Base-by-base conservation (phyloP, 805 yeast genomes). In the Teunomyces atbi region DNA sequence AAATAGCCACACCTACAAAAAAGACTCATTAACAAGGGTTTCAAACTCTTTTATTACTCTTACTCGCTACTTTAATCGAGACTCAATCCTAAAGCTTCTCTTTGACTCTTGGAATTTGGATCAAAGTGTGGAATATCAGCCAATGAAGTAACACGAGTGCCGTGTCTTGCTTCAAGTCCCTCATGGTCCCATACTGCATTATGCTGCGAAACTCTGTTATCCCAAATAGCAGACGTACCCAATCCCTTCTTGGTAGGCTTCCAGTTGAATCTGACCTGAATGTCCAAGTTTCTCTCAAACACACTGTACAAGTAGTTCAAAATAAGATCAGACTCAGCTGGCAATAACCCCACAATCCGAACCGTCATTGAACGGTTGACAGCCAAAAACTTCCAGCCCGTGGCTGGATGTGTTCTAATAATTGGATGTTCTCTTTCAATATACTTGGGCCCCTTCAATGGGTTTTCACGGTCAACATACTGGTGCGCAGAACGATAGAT, bases 81-180 rank as follows among this genome's bases (percentile, higher is more conserved):
- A 2, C 58, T 45, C 47, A 64, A 58, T 2, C 81, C 81, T 48
- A 77, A 62, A 10, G 80, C 70, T 57, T 78, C 76, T 62, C 83
- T 74, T 56, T 77, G 82, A 29, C 80, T 73, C 56, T 73, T 74
- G 3, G 81, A 75, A 3, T 65, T 57, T 21, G 73, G 70, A 53
- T 78, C 82, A 56, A 71, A 79, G 62, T 44, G 70, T 2, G 84
- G 85, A 43, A 63, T 57, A 49, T 80, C 83, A 19, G 81, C 84
- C 49, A 80, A 68, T 1, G 82, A 64, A 46, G 80, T 76, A 23
- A 74, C 78, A 39, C 65, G 48, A 39, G 77, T 74, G 32, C 79
- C 83, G 50, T 78, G 83, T 63, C 81, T 62, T 7, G 73, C 66
- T 43, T 67, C 73, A 38, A 56, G 42, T 11, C 68, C 69, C 49